These are phyloP conservation scores for Garcia nutans DNA, from an alignment of 345 rosid species.

Conservation along the genomic window DNA sequence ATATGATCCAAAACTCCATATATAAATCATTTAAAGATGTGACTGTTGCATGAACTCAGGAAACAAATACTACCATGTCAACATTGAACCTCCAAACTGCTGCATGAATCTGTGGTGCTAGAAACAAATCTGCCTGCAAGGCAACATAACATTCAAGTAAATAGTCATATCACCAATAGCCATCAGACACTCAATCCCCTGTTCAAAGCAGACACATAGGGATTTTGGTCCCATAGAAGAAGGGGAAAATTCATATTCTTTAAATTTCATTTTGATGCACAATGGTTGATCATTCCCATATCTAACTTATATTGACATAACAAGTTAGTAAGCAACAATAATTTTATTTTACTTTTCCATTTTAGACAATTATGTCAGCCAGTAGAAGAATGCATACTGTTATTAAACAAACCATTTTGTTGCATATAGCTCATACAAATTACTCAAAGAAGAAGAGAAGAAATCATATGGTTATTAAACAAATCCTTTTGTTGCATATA, in stretches of 20 bases:
- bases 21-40: neutral
- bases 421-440: neutral
- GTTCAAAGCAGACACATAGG: neutral
- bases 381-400: no score
- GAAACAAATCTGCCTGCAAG: constrained; percentile 79
- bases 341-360: no score
- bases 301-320: neutral
- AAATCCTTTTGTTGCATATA: neutral
- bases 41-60: neutral
- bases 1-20: neutral
- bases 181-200: neutral
- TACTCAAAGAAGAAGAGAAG: no score
- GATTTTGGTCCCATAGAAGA: neutral
- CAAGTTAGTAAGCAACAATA: neutral
- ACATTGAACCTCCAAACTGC: constrained; percentile 49
- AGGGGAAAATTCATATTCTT: neutral
- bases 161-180: neutral
- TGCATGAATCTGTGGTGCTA: constrained; percentile 63
- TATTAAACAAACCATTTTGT: no score
- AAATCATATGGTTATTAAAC: neutral
- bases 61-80: constrained; percentile 57
- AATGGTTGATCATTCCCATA: neutral
- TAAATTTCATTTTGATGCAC: neutral
- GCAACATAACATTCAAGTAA: constrained; percentile 6
- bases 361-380: neutral